Conservation (phyloP, 352 stramenopile species). For the Phytophthora kernoviae region DNA sequence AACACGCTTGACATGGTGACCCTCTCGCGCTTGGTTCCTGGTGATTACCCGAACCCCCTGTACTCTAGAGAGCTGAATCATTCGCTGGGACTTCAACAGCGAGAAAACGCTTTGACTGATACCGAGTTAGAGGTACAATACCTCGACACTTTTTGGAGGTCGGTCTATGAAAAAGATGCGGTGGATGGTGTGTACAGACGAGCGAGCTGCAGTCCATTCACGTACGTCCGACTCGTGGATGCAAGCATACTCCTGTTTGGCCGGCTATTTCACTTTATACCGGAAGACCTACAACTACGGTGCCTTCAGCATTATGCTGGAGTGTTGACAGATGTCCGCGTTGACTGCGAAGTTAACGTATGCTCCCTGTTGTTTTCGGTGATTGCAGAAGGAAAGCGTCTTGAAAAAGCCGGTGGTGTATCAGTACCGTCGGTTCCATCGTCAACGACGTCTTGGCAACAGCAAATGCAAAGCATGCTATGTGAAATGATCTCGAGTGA, state of each 20-base stretch:
- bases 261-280: conserved; percentile 75
- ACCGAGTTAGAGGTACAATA: conserved; percentile 87
- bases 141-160: conserved; percentile 73
- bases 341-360: conserved; percentile 80
- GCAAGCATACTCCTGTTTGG: conserved; percentile 79
- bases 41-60: conserved; percentile 65
- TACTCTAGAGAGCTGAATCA: conserved; percentile 84
- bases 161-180: conserved; percentile 39
- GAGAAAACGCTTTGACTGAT: conserved; percentile 78
- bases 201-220: conserved; percentile 71
- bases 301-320: conserved; percentile 80
- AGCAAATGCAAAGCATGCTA: conserved; percentile 83
- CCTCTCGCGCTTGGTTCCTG: conserved; percentile 54
- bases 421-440: conserved; percentile 20
- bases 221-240: conserved; percentile 82
- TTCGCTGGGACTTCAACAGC: conserved; percentile 67
- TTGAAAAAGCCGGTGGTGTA: conserved; percentile 23
- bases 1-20: conserved; percentile 68
- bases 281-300: conserved; percentile 84
- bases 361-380: conserved; percentile 76
- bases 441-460: conserved; percentile 53
- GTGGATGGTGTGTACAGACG: conserved; percentile 36
- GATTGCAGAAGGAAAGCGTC: conserved; percentile 53
- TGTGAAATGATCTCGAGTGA: conserved; percentile 80
- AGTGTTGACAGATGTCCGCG: conserved; percentile 60